These are phyloP conservation scores for Asterella californica DNA, from an alignment of 225 moss, liverwort and hornwort genomes.

Conservation along the genomic window DNA sequence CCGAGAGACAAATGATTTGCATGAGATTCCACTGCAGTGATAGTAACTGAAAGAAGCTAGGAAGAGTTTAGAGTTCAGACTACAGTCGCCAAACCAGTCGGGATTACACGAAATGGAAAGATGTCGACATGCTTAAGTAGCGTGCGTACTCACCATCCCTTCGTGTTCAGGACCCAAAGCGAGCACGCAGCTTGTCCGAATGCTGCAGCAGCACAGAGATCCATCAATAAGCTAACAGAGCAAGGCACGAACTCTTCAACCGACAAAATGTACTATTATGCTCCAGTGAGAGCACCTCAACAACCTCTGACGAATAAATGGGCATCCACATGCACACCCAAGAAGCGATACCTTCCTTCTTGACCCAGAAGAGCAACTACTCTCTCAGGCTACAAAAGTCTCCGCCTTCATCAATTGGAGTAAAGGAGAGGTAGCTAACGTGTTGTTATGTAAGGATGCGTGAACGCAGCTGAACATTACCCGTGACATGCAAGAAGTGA, in stretches of 20 bases:
- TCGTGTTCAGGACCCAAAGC: constrained; percentile 17
- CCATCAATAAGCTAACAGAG: neutral
- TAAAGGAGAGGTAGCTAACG: neutral
- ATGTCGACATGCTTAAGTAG: neutral
- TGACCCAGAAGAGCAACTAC: too few relatives aligned
- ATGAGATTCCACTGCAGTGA: neutral
- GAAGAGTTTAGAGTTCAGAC: neutral
- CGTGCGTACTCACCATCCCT: constrained; percentile 10
- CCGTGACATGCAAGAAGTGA: neutral
- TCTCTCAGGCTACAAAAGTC: too few relatives aligned
- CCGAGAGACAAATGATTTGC: neutral
- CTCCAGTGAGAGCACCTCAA: too few relatives aligned
- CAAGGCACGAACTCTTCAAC: neutral
- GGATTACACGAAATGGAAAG: neutral
- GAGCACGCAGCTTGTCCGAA: constrained; percentile 15
- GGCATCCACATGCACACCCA: neutral
- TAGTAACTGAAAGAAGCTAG: neutral
- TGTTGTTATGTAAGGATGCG: too few relatives aligned
- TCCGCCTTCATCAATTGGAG: too few relatives aligned
- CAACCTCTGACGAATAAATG: too few relatives aligned
- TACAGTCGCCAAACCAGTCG: neutral
- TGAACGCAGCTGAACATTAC: neutral
- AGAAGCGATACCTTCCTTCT: too few relatives aligned
- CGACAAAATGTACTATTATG: neutral
- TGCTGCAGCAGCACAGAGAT: constrained; percentile 12